Evolutionary conservation across 1,284 basidiomycete genomes (phyloP).

Genomic region (Bjerkandera adusta): DNA sequence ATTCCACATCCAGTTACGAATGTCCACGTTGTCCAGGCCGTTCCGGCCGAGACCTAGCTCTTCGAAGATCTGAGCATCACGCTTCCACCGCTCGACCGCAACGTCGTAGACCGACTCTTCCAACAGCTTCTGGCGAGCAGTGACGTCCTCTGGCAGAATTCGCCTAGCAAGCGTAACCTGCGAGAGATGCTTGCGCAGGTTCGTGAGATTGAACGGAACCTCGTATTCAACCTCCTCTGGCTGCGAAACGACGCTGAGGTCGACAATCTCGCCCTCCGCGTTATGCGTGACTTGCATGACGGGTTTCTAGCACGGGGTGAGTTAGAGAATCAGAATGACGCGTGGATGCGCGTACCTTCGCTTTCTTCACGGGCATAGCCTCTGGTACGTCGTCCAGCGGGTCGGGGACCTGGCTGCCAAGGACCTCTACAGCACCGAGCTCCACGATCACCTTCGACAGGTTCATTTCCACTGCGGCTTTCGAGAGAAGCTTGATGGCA

Average conservation of each 20-base stretch:
- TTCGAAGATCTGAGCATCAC: slow-evolving; percentile 61
- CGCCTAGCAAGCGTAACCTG: slow-evolving; percentile 61
- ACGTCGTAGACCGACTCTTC: slow-evolving; percentile 86
- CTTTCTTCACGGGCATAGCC: slow-evolving; percentile 46
- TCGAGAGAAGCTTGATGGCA: slow-evolving; percentile 56
- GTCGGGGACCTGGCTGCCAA: slow-evolving; percentile 42
- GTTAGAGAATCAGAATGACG: slow-evolving; percentile 1
- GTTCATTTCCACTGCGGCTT: slow-evolving; percentile 56
- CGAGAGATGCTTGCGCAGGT: slow-evolving; percentile 65
- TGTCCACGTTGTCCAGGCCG: slow-evolving; percentile 48
- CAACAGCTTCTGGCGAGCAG: slow-evolving; percentile 78
- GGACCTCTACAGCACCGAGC: slow-evolving; percentile 50
- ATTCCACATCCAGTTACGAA: slow-evolving; percentile 85
- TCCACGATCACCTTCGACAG: slow-evolving; percentile 50
- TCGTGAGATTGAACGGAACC: slow-evolving; percentile 72
- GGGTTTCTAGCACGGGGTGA: slow-evolving; percentile 12
- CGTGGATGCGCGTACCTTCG: slow-evolving; percentile 25
- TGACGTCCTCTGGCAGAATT: slow-evolving; percentile 61
- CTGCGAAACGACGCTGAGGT: slow-evolving; percentile 19
- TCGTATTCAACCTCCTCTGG: slow-evolving; percentile 28
- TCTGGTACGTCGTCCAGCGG: slow-evolving; percentile 54
- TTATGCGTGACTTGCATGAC: slow-evolving; percentile 19
- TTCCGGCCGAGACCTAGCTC: slow-evolving; percentile 53
- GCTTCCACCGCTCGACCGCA: slow-evolving; percentile 70
- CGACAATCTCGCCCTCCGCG: slow-evolving; percentile 20